Conservation (phyloP, 108 stramenopile genomes). For the Nitzschia palea region DNA sequence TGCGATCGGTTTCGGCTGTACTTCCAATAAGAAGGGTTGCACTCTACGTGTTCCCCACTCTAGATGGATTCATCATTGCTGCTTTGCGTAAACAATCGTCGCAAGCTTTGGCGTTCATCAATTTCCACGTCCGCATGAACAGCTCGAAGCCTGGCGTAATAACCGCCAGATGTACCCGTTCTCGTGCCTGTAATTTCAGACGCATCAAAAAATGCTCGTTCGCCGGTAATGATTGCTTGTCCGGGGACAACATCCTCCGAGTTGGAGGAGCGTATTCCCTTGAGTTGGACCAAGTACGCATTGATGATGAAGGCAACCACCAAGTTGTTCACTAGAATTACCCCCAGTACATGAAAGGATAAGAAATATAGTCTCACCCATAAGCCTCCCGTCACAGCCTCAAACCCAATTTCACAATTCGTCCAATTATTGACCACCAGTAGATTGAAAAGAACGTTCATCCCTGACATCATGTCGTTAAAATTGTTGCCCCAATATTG, state of each 20-base stretch:
- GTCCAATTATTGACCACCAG: conserved; percentile 88
- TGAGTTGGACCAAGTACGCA: conserved; percentile 62
- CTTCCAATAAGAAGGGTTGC: no score
- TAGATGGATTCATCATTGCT: conserved; percentile 8
- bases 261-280: conserved; percentile 28
- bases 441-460: conserved; percentile 82
- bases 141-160: conserved; percentile 34
- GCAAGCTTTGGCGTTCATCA: conserved; percentile 30
- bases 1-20: no score
- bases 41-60: no score
- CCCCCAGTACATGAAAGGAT: conserved; percentile 67
- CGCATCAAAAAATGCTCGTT: conserved; percentile 49
- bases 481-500: conserved; percentile 85
- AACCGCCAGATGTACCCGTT: conserved; percentile 42
- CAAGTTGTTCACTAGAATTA: conserved; percentile 75
- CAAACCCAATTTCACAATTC: conserved; percentile 49
- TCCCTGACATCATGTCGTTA: conserved; percentile 75
- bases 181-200: conserved; percentile 57
- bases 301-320: conserved; percentile 80
- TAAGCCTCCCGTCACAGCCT: conserved; percentile 32
- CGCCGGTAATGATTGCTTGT: conserved; percentile 52
- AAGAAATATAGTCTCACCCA: conserved; percentile 70
- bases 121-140: conserved; percentile 28
- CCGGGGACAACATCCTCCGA: conserved; percentile 38
- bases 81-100: conserved; percentile 30